Evolutionary conservation across 2,329 filamentous ascomycete genomes (phyloP), one percentile per base, ranked within the genome.

Genomic region (Sclerotinia sclerotiorum): DNA sequence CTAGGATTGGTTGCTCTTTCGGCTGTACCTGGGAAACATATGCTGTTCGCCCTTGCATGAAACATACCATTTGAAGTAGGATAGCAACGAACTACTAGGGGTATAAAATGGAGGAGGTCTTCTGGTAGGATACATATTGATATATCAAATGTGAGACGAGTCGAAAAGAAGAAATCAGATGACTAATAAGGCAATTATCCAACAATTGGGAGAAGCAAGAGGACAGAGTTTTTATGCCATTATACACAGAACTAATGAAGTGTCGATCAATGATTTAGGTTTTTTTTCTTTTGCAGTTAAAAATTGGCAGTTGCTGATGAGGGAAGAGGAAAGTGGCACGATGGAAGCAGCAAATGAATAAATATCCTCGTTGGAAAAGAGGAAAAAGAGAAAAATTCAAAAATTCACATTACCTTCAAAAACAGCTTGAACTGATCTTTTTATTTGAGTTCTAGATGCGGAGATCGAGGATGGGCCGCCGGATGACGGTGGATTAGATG

Each of bases 341-440:
- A 54, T 52, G n/a, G 54, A n/a, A n/a, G 64, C 49, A 60, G 68
- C n/a, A 27, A n/a, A 24, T 29, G 7, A 52, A 42, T 54, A n/a
- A 72, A 70, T 69, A 21, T 15, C 44, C 5, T 24, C 49, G 54
- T 21, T 58, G 54, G 58, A 63, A 52, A 52, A 32, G 66, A 58
- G 61, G 68, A 68, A 66, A 69, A 65, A 55, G 35, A 17, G 35
- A 57, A 24, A 42, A 32, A 29, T 29, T 29, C 17, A 29, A 32
- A 42, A 46, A 39, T 67, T 10, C 54, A 39, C 56, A 69, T 74
- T 81, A 87, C 86, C 86, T 79, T 88, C 85, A 80, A 88, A 88
- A 49, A 84, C 83, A 70, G 85, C 82, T 77, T 88, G 85, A 67
- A 86, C 84, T 73, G 82, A 86, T 75, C 86, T 82, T 80, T 88